Base-by-base conservation (phyloP, 2,329 filamentous ascomycete species). In the Curvularia sp. region DNA sequence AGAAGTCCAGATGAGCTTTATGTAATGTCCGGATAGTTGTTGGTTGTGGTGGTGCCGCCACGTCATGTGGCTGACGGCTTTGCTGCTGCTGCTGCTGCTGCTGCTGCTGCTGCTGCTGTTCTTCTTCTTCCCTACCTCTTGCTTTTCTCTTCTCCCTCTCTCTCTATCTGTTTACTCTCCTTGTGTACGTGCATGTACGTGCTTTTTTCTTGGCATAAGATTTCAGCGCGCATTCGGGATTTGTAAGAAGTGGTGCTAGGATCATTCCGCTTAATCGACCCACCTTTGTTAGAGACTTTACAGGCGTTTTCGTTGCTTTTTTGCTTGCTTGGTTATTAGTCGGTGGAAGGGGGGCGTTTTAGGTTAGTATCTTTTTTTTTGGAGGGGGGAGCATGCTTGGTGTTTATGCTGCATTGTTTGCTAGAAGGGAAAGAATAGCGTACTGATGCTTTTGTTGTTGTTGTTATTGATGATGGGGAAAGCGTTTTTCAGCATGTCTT, bases 1-100 rank as follows among this genome's bases (percentile, higher is more conserved):
- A 65, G 80, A 82, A 58, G 73, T 83, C 39, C 74, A 79, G 69
- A 82, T 83, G 81, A 80, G 78, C 24, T 83, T 83, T 55, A 71
- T 71, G 70, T 72, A 53, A 66, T 26, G 4, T 26, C 22, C 18
- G 33, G 13, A 35, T 35, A 6, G 9, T 24, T 24, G 22, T 4
- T 38, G 35, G 5, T 18, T n/a, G 35, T 5, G 35, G 30, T 31
- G 30, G 9, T 12, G 9, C 30, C 30, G 30, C 30, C 30, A 31
- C 30, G 2, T 31, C 30, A 31, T 31, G 30, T 10, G 30, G 30
- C 2, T 31, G 30, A 12, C 9, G 30, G n/a, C 4, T 35, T 41
- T 20, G 22, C 22, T 10, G 8, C 10, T 31, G 22, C n/a, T 4
- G 4, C 18, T 18, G 18, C 18, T 18, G 18, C 18, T 18, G 18